A percentile compares a stretch with the other conserved stretches of the same genome.
Evolutionary conservation across 2,329 filamentous ascomycete species (phyloP).

Genomic region (Pestalotiopsis sp.): DNA sequence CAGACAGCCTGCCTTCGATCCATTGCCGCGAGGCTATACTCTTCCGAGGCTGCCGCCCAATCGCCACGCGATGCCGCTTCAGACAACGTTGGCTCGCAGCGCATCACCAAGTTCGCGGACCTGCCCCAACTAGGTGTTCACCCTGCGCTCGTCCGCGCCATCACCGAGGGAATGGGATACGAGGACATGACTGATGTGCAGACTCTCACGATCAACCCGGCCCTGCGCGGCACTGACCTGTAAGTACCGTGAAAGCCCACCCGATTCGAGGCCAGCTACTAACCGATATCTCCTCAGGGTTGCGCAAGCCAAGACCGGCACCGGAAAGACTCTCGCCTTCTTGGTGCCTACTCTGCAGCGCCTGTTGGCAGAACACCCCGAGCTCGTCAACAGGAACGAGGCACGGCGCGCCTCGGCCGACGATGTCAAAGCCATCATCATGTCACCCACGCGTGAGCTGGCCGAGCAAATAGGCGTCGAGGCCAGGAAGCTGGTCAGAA

Average conservation of each 20-base stretch:
- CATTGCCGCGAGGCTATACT: conserved; percentile 12
- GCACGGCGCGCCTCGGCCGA: conserved; percentile 40
- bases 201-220: conserved; percentile 76
- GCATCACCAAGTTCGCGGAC: conserved; percentile 43
- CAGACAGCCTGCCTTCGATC: background rate
- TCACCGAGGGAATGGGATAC: conserved; percentile 74
- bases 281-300: conserved; percentile 50
- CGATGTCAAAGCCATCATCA: conserved; percentile 68
- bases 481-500: conserved; percentile 64
- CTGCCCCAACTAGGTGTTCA: conserved; percentile 56
- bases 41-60: conserved; percentile 8
- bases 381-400: conserved; percentile 50
- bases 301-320: conserved; percentile 95
- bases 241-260: conserved; percentile 45
- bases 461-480: conserved; percentile 81
- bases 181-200: conserved; percentile 93
- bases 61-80: background rate
- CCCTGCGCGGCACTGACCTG: conserved; percentile 80
- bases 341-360: conserved; percentile 82
- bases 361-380: conserved; percentile 65
- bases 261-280: background rate
- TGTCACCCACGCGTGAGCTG: conserved; percentile 80
- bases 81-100: conserved; percentile 17
- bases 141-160: conserved; percentile 62
- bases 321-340: conserved; percentile 95